phyloP scores from a whole-genome alignment of 2,329 filamentous ascomycete genomes.

The Eutypella sp. region DNA sequence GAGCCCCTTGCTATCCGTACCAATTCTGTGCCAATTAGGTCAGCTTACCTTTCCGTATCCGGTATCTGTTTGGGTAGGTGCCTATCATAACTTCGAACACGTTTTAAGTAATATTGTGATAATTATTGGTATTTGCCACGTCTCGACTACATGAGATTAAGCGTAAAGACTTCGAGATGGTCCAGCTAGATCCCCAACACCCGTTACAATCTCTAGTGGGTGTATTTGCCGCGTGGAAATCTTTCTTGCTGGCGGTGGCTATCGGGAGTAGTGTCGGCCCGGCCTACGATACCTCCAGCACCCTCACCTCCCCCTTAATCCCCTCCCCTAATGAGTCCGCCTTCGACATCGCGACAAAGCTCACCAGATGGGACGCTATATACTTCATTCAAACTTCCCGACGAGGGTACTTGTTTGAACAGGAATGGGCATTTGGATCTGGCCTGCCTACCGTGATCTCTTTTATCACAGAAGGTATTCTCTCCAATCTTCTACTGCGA shows the following conservation, averaged over 20 bases:
- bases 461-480: constrained; percentile 28
- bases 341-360: constrained; percentile 43
- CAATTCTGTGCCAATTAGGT: too few relatives aligned
- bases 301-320: constrained; percentile 42
- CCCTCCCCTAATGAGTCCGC: constrained; percentile 24
- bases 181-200: constrained; percentile 2
- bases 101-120: too few relatives aligned
- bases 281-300: constrained; percentile 76
- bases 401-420: constrained; percentile 67
- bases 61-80: too few relatives aligned
- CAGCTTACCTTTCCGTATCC: too few relatives aligned
- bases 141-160: too few relatives aligned
- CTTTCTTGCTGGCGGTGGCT: constrained; percentile 58
- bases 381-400: constrained; percentile 64
- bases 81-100: too few relatives aligned
- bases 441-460: constrained; percentile 41
- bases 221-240: constrained; percentile 63
- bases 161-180: not conserved
- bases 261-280: constrained; percentile 46
- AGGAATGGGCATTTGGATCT: constrained; percentile 77
- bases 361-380: constrained; percentile 77
- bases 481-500: not conserved
- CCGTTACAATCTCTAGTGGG: constrained; percentile 24
- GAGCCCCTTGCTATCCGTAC: too few relatives aligned
- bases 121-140: too few relatives aligned